Evolutionary conservation across 2,329 filamentous ascomycete genomes (phyloP).

Genomic region (Penicillium sp.): DNA sequence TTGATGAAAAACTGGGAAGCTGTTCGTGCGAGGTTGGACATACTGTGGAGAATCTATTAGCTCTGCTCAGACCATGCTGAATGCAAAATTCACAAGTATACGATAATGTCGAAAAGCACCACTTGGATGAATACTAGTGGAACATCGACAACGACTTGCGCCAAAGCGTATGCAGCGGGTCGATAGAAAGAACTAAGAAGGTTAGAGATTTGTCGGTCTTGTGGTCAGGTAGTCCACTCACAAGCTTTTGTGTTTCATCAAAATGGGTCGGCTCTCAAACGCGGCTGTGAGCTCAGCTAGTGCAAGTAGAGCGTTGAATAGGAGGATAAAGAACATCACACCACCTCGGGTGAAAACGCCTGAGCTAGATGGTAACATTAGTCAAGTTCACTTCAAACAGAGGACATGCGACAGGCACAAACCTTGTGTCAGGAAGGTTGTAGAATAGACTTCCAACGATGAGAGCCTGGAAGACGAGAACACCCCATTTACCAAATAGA

Average conservation of each 20-base stretch:
- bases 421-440: conserved; percentile 54
- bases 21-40: conserved; percentile 58
- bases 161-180: conserved; percentile 60
- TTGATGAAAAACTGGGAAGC: conserved; percentile 65
- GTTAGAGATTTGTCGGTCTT: conserved; percentile 9
- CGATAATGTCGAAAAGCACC: conserved; percentile 59
- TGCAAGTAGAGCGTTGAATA: conserved; percentile 65
- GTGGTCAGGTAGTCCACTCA: conserved; percentile 20
- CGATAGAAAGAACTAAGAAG: conserved; percentile 60
- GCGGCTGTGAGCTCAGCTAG: conserved; percentile 62
- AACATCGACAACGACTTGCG: conserved; percentile 59
- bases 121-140: conserved; percentile 62
- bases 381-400: neutral
- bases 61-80: neutral
- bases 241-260: conserved; percentile 71
- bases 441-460: conserved; percentile 56
- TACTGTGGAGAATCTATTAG: conserved; percentile 32
- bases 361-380: conserved; percentile 31
- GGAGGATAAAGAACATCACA: conserved; percentile 62
- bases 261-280: conserved; percentile 64
- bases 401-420: neutral
- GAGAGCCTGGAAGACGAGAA: conserved; percentile 48
- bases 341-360: conserved; percentile 63
- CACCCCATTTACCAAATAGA: conserved; percentile 54
- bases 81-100: conserved; percentile 53